Evolutionary conservation across 2,329 filamentous ascomycete genomes (phyloP), one percentile per base, ranked within the genome.

Genomic region (Parafenestella ontariensis): DNA sequence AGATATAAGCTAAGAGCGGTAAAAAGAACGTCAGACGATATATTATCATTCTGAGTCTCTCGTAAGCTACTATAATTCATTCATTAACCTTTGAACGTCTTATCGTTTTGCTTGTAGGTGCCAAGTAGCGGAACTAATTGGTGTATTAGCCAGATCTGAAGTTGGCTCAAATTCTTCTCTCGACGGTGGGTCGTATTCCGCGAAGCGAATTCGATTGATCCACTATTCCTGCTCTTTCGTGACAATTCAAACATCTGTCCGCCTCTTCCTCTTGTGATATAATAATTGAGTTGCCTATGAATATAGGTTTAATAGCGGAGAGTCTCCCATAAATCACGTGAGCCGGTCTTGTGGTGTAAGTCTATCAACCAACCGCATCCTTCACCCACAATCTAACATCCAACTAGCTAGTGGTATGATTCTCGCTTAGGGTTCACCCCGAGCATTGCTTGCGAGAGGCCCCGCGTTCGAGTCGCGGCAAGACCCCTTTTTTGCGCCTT

Each of bases 401-500:
- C 5, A 41, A 4, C 13, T 45, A 49, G 49, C 56, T 59, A 59
- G 56, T 57, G 56, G 56, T 59, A 59, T 58, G 56, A 58, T 58
- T 58, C 54, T 47, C 48, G 52, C 51, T 47, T 54, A 56, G 54
- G 57, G 51, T 47, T 46, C 23, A 42, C 44, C 49, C 37, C n/a
- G 24, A 60, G 54, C 51, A 58, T n/a, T 29, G 41, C 13, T 55
- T 61, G 58, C 58, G 58, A 61, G 58, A 61, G 58, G 58, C 48
- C 58, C 58, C 58, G 58, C 51, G 54, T 61, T 61, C 58, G 58
- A 61, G 54, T 61, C 54, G 54, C 58, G 58, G 58, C 49, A 61
- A 48, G 58, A 61, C 58, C 58, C 58, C 26, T 51, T 52, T 54
- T 59, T 53, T 48, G 29, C 9, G 3, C 11, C 24, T 48, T 15